Evolutionary conservation across 495 filamentous ascomycete genomes (phyloP), one percentile per base, ranked within the genome.

Genomic region (Penicillium bialowiezense): DNA sequence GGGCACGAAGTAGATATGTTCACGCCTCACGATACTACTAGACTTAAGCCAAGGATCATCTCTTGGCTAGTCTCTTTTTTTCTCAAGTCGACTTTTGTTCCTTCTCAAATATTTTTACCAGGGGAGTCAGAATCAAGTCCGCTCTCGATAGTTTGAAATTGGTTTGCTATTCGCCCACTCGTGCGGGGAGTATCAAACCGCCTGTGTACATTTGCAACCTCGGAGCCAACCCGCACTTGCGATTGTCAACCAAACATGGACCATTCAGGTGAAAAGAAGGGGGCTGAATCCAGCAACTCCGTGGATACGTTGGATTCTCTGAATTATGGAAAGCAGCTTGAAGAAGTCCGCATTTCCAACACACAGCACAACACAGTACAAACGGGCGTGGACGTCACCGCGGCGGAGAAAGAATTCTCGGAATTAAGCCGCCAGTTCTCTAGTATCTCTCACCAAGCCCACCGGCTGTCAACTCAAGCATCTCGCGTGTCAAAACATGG

Each of bases 341-440:
- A 71, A 53, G 60, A 63, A 31, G 36, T 63, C 35, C 54, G 62
- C 18, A 59, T 50, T 17, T 43, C 59, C 9, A 68, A 71, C 43
- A 60, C 68, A 1, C 64, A 81, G 62, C 82, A 78, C 19, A 62
- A 77, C 35, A 70, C 74, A 26, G 60, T 68, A 20, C 53, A 67
- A 40, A 54, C 54, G 10, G 86, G 81, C 35, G 79, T 90, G 32
- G 82, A 91, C 55, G 81, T 95, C 44, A 71, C 79, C 43, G 79
- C 76, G 28, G 90, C 90, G 9, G 84, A 91, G 62, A 78, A 82
- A 28, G 86, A 93, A 34, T 95, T 95, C 53, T 81, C 79, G 7
- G 77, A 90, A 51, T 73, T 95, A 15, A 88, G 80, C 57, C 76
- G 81, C 36, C 83, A 92, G 68, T 73, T 95, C 20, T 85, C 84